A percentile compares a stretch with the other conserved stretches of the same genome.
Conservation (phyloP, 495 filamentous ascomycete species). For the Bathelium albidoporum region DNA sequence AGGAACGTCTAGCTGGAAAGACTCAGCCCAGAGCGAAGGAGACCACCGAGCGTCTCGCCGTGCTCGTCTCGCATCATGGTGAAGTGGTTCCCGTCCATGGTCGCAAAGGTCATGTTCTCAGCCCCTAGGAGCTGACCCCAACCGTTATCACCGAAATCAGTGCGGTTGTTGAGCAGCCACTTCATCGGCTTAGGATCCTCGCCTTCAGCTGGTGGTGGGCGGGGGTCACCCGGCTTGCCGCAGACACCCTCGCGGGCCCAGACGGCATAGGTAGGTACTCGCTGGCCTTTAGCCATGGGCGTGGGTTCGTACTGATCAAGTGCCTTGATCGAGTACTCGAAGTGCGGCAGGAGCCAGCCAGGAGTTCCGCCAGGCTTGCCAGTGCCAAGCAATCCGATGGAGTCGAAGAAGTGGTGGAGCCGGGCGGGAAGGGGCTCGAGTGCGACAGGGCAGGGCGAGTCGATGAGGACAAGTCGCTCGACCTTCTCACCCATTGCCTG, state of each 20-base stretch:
- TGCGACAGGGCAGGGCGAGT: slow-evolving; percentile 68
- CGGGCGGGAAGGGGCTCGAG: slow-evolving; percentile 68
- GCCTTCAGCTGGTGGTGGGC: slow-evolving; percentile 34
- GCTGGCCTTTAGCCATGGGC: slow-evolving; percentile 40
- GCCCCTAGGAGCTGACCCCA: slow-evolving; percentile 67
- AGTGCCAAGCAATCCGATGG: slow-evolving; percentile 71
- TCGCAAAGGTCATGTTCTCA: slow-evolving; percentile 49
- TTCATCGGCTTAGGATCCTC: slow-evolving; percentile 62
- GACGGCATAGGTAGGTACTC: slow-evolving; percentile 57
- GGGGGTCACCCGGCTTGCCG: slow-evolving; percentile 55
- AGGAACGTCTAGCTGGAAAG: background rate
- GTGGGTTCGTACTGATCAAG: slow-evolving; percentile 60
- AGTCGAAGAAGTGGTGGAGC: slow-evolving; percentile 69
- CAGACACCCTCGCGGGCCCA: slow-evolving; percentile 80
- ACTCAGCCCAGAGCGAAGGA: slow-evolving; percentile 6
- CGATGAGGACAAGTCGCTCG: slow-evolving; percentile 67
- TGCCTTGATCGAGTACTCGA: slow-evolving; percentile 63
- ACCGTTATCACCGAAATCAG: slow-evolving; percentile 65
- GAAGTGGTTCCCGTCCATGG: slow-evolving; percentile 62
- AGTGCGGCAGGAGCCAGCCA: slow-evolving; percentile 78
- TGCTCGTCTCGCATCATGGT: slow-evolving; percentile 56
- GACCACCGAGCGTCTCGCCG: slow-evolving; percentile 24
- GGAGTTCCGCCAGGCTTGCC: slow-evolving; percentile 51
- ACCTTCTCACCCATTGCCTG: slow-evolving; percentile 57
- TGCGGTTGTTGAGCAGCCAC: slow-evolving; percentile 69